Evolutionary conservation across 768 basidiomycete species (phyloP), one percentile per base, ranked within the genome.

Genomic region (Termitomyces sp.): DNA sequence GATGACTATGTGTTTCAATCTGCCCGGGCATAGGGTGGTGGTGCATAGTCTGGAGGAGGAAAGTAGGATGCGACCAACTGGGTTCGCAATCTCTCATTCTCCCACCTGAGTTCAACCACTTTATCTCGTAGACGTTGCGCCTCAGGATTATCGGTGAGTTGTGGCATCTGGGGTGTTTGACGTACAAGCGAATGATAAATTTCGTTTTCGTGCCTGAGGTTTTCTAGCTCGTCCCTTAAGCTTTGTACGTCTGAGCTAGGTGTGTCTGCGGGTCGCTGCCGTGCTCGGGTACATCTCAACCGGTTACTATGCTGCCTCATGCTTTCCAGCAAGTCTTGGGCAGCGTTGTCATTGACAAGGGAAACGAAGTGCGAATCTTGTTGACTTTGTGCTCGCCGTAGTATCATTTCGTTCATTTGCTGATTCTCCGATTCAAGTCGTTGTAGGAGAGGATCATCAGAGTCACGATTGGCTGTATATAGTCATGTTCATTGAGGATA

Each of bases 151-250:
- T 37, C 37, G 27, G 23, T 27, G 37, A 1, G 16, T 40, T 40
- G 50, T 10, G 37, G 37, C 25, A 37, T 12, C 25, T 39, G 37
- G 25, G 47, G 23, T 17, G 52, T n/a, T 16, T 54, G 59, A 9
- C 42, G 39, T 12, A 37, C 40, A 17, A 60, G 52, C 14, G 35
- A 44, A 14, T 52, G 43, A n/a, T 54, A 54, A 2, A 60, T 47
- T 25, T 60, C 59, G 23, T 57, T 57, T n/a, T 60, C 59, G 16
- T 53, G 46, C 35, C 53, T 30, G 17, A 60, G 59, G 37, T 57
- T 37, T 25, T 57, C 59, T 19, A 57, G 43, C 23, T 57, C 59
- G 4, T 60, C 41, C 28, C 28, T 28, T 23, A 60, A 27, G 11
- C n/a, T 27, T 54, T 37, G 52, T 16, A 45, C 25, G 9, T 57